A percentile compares a stretch with the other conserved stretches of the same genome.
Evolutionary conservation across 108 stramenopile species (phyloP).

Genomic region (Cylindrotheca fusiformis): DNA sequence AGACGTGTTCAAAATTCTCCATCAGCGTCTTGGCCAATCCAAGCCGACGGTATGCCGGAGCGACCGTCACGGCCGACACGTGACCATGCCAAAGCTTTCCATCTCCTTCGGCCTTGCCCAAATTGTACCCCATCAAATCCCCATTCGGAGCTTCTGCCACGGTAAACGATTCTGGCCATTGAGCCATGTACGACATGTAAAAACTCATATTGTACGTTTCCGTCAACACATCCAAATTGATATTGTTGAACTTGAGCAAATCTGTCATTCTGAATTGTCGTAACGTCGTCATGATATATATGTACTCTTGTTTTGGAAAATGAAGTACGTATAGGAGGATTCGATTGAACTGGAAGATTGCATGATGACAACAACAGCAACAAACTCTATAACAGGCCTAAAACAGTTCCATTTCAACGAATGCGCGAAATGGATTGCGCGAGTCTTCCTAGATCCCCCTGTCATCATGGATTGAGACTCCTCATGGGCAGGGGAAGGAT

Average conservation of each 20-base stretch:
- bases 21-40: constrained; percentile 93
- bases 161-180: constrained; percentile 94
- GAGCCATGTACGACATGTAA: constrained; percentile 91
- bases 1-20: constrained; percentile 88
- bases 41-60: constrained; percentile 84
- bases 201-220: constrained; percentile 84
- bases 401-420: too few relatives aligned
- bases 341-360: too few relatives aligned
- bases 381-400: too few relatives aligned
- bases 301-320: too few relatives aligned
- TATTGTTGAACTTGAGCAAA: constrained; percentile 95
- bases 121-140: constrained; percentile 82
- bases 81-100: constrained; percentile 97
- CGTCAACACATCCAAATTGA: constrained; percentile 93
- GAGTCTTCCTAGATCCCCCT: too few relatives aligned
- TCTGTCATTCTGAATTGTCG: constrained; percentile 91
- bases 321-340: too few relatives aligned
- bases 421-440: too few relatives aligned
- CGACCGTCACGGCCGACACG: constrained; percentile 97
- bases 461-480: too few relatives aligned
- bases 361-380: too few relatives aligned
- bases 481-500: too few relatives aligned
- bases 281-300: constrained; percentile 88
- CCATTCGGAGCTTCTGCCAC: constrained; percentile 78
- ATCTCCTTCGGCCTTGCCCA: constrained; percentile 93